Evolutionary conservation across 169 alveolate genomes (phyloP), one percentile per base, ranked within the genome.

Genomic region (Plasmodium adleri): DNA sequence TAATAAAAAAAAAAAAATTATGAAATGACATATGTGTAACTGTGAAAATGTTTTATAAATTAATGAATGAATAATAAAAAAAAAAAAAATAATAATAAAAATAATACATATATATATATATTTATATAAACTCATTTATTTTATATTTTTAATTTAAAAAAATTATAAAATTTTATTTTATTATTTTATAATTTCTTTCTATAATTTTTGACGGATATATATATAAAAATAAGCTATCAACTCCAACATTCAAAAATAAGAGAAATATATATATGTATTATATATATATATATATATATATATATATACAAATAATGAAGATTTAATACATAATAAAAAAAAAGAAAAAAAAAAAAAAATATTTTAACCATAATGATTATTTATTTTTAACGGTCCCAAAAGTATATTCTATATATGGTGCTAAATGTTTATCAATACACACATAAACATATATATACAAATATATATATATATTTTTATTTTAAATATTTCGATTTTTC

Each of bases 401-500:
- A 24, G 28, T 24, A 24, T 22, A 62, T 22, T 8, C 22, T 7
- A 8, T 13, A 62, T 22, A 24, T 62, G 47, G n/a, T 12, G 7
- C 26, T 39, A 39, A 39, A 39, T 39, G 7, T 9, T 39, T 39
- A 39, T 39, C 10, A 5, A 32, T 32, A 32, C 45, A 32, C 8
- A 32, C 4, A 32, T 32, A 52, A 52, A 52, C n/a, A n/a, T 52
- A 15, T 7, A 32, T 32, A 32, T 32, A 32, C 45, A 32, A 32
- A 32, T 32, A 32, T 32, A 32, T 32, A 32, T 32, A 28, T 64
- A 59, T 74, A 59, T 0, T 22, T 60, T 24, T 24, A 15, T 74
- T 74, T 52, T 60, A 28, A 22, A 28, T 78, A 50, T 74, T 74
- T 91, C 45, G 45, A 67, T 68, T 83, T 83, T 17, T 83, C 91